Conservation (phyloP, 1,284 basidiomycete genomes). For the Porogramme epimiltina region DNA sequence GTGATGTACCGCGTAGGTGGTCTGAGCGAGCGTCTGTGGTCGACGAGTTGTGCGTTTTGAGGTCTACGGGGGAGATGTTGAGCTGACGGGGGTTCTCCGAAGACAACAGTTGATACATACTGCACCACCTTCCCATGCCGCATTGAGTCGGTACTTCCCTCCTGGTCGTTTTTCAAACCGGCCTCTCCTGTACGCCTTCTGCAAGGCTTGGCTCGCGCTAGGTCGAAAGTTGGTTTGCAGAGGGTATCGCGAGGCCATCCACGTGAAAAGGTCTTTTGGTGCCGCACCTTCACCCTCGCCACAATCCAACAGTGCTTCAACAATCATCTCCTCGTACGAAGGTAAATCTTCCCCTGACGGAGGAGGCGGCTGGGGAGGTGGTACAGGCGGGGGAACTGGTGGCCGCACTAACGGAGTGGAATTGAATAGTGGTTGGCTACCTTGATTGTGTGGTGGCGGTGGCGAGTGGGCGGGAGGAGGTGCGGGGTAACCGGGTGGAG, state of each 20-base stretch:
- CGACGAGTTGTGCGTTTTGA: constrained; percentile 67
- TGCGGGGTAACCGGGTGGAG: constrained; percentile 37
- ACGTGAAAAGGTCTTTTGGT: constrained; percentile 77
- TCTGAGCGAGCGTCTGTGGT: constrained; percentile 58
- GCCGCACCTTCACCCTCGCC: constrained; percentile 70
- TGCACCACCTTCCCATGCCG: constrained; percentile 76
- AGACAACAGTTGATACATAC: constrained; percentile 46
- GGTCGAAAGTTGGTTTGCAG: constrained; percentile 83
- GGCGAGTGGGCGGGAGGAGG: constrained; percentile 15
- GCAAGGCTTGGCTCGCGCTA: constrained; percentile 80
- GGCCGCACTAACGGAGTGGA: constrained; percentile 15
- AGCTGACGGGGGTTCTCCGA: neutral
- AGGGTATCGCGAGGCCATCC: constrained; percentile 81
- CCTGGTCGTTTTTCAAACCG: constrained; percentile 69
- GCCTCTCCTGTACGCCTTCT: constrained; percentile 79
- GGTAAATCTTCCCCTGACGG: constrained; percentile 64
- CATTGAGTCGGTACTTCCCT: constrained; percentile 73
- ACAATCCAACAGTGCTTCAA: constrained; percentile 67
- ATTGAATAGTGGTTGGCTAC: constrained; percentile 13
- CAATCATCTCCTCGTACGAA: constrained; percentile 86
- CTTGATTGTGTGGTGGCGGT: constrained; percentile 10
- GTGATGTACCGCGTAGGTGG: constrained; percentile 36
- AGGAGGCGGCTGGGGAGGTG: constrained; percentile 26
- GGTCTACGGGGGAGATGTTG: constrained; percentile 42
- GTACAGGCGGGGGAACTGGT: constrained; percentile 26